These are phyloP conservation scores for Penicillium crustosum DNA, from an alignment of 2,329 filamentous ascomycete genomes.

Conservation along the genomic window DNA sequence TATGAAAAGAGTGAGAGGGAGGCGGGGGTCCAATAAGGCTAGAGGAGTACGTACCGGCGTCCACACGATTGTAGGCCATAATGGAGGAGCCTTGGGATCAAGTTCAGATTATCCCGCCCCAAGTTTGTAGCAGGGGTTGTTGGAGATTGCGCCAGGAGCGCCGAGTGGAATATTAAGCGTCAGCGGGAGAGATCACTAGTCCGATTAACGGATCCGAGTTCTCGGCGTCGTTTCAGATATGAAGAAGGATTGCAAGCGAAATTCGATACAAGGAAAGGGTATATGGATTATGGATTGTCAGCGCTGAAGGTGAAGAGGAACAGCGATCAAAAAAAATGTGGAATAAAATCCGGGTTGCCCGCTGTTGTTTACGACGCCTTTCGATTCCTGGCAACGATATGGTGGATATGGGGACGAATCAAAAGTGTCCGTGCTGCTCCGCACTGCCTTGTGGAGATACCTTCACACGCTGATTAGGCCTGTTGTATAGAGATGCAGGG, in stretches of 20 bases:
- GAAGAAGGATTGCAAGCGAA: slow-evolving; percentile 1
- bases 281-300: slow-evolving; percentile 7
- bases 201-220: slow-evolving; percentile 17
- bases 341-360: slow-evolving; percentile 9
- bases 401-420: slow-evolving; percentile 22
- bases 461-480: slow-evolving; percentile 4
- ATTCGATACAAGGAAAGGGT: slow-evolving; percentile 6
- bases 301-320: slow-evolving; percentile 1
- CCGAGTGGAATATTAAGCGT: slow-evolving; percentile 16
- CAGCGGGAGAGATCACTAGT: slow-evolving; percentile 17
- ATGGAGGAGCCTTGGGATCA: slow-evolving; percentile 22
- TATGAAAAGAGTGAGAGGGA: slow-evolving; percentile 10
- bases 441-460: slow-evolving; percentile 13
- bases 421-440: slow-evolving; percentile 17
- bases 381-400: slow-evolving; percentile 20
- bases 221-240: slow-evolving; percentile 26
- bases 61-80: slow-evolving; percentile 69
- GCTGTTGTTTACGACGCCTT: slow-evolving; percentile 26
- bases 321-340: slow-evolving; percentile 1
- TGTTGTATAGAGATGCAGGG: neutral
- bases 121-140: slow-evolving; percentile 20
- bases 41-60: slow-evolving; percentile 53
- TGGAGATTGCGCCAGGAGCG: slow-evolving; percentile 34
- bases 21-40: slow-evolving; percentile 6
- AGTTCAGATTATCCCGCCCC: slow-evolving; percentile 25